Evolutionary conservation across 129 eudicot genomes (phyloP), one percentile per base, ranked within the genome.

Genomic region (Escallonia rubra): DNA sequence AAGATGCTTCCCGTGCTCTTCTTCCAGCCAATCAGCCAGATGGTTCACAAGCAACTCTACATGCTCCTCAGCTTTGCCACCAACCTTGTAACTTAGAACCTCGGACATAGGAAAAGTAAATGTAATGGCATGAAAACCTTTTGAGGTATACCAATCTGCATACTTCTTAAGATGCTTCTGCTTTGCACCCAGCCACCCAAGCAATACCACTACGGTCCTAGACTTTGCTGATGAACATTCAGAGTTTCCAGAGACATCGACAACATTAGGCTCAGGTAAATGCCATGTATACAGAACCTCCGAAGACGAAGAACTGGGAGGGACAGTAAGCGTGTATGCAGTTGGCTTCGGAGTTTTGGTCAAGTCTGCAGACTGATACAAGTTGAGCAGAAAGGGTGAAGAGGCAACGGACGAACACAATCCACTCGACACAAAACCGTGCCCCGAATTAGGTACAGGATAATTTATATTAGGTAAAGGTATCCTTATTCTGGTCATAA

Each of bases 151-250:
- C 95, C 91, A 94, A 56, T 89, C 99, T 2, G 97, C 99, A 64
- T 94, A 94, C 75, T 61, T 86, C 63, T 82, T 89, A 43, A 94
- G 87, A 75, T 94, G 99, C 81, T 85, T 94, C 78, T 94, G 97
- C 83, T 86, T 89, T 8, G 99, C 88, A 41, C 99, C 99, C 44
- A 94, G 74, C 99, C 99, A 94, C 16, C 99, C 99, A 7, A 94
- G 85, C 80, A 94, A 82, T 59, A 94, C 93, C 47, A 94, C 97
- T 9, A 94, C 93, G 39, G 85, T 89, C 79, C 70, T 89, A 40
- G 96, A 89, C 67, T 89, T 94, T 47, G 71, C 80, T 4, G 76
- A 68, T 39, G 85, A 83, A 67, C 82, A 78, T 53, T 73, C 72
- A 11, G 84, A 77, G 16, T 12, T 62, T 16, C 79, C 78, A 8